Evolutionary conservation across 495 filamentous ascomycete genomes (phyloP), one percentile per base, ranked within the genome.

Genomic region (Hypomontagnella monticulosa): DNA sequence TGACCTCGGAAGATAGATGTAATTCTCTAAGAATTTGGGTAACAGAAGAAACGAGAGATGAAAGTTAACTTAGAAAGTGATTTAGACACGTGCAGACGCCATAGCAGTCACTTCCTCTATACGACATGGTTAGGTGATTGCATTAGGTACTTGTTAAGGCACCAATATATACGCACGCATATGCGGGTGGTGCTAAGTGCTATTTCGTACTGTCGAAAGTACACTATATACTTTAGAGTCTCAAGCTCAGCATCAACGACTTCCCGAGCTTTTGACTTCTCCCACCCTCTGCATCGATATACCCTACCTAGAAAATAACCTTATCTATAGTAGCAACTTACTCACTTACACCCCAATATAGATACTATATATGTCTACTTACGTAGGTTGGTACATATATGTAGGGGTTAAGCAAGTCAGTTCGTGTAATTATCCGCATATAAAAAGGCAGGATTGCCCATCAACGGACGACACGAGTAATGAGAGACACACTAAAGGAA

Each of bases 401-500:
- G 38, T 41, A 41, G n/a, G 23, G 23, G 23, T 27, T 27, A 50
- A 33, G 27, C 23, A 42, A 32, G 42, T 53, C 61, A 50, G 38
- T 46, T 54, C 57, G 18, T 43, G 53, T 19, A 67, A 57, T 67
- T 67, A 62, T 44, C 64, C 64, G 48, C 47, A 43, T 43, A 27
- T 34, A 40, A 60, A 19, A 33, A 64, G 10, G 27, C 37, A 38
- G 46, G 33, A 37, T 54, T 57, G 11, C 42, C 44, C 48, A 51
- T 40, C 20, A 47, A 67, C 54, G 19, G 38, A 52, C 40, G 44
- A 61, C 60, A 63, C 55, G 66, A 69, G 50, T 63, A 63, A 55
- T 15, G 41, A 46, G 30, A 51, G 37, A 12, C 50, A 32, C 11
- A 43, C 48, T 63, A 55, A 9, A n/a, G 40, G 9, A 36, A 52